These are phyloP conservation scores for Reticulomyxa filosa DNA, from an alignment of 78 protist species.

Conservation along the genomic window DNA sequence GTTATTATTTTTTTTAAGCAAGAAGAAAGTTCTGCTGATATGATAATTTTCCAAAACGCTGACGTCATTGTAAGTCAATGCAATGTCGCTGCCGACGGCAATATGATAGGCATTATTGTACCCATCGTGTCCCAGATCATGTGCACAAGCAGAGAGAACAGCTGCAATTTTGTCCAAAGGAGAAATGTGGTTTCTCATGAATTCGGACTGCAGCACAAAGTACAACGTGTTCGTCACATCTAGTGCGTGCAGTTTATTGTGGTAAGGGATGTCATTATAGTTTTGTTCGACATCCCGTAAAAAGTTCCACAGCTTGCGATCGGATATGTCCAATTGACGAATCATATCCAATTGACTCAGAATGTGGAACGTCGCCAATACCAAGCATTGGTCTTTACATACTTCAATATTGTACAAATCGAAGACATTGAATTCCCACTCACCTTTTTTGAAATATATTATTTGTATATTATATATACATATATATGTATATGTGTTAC, in stretches of 20 bases:
- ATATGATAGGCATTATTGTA: neutral
- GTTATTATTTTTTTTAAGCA: no score
- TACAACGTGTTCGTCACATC: neutral
- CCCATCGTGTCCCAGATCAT: slow-evolving; percentile 21
- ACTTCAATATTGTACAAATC: neutral
- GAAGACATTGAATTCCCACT: neutral
- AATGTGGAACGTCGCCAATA: neutral
- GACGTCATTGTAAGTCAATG: slow-evolving; percentile 14
- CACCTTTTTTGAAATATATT: no score
- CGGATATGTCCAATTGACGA: no score
- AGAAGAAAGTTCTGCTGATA: neutral
- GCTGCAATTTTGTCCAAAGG: neutral
- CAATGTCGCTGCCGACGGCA: neutral
- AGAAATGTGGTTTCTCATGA: no score
- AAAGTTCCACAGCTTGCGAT: no score
- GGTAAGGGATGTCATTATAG: neutral
- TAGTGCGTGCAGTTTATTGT: neutral
- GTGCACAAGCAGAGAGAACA: neutral
- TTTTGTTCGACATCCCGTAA: no score
- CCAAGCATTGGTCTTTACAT: neutral
- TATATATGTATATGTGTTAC: no score
- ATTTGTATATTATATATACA: no score
- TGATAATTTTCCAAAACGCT: slow-evolving; percentile 17
- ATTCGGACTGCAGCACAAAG: no score
- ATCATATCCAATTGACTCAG: no score